These are phyloP conservation scores for Aspergillus homomorphus DNA, from an alignment of 495 filamentous ascomycete genomes.

Conservation along the genomic window DNA sequence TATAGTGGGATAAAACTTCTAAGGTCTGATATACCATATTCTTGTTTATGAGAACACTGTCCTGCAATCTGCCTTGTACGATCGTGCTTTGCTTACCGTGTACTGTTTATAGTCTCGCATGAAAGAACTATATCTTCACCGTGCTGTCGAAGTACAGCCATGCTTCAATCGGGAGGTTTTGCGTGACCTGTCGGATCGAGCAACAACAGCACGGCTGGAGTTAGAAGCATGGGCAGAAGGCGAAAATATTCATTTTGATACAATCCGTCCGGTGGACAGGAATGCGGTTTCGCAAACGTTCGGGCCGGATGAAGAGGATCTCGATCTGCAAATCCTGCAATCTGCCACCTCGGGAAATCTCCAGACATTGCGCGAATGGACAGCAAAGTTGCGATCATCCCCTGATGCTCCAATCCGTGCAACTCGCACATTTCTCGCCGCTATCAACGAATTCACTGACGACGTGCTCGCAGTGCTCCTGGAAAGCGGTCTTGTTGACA, in stretches of 20 bases:
- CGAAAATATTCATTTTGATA: constrained; percentile 79
- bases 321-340: constrained; percentile 84
- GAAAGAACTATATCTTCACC: constrained; percentile 93
- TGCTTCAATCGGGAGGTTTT: constrained; percentile 97
- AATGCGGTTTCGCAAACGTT: constrained; percentile 60
- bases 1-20: constrained; percentile 94
- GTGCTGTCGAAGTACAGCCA: constrained; percentile 94
- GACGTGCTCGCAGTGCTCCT: constrained; percentile 72
- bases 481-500: constrained; percentile 75
- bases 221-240: constrained; percentile 96
- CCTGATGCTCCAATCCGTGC: constrained; percentile 65
- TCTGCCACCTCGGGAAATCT: constrained; percentile 75
- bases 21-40: constrained; percentile 55
- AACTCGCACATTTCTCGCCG: constrained; percentile 83
- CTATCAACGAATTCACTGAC: constrained; percentile 80
- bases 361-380: constrained; percentile 59
- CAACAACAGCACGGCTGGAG: constrained; percentile 87
- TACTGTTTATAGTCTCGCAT: constrained; percentile 66
- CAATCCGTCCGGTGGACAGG: constrained; percentile 57
- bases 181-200: constrained; percentile 92
- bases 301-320: constrained; percentile 77
- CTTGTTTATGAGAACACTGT: too few relatives aligned
- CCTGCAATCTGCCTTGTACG: not conserved
- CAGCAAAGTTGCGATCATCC: constrained; percentile 51
- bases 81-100: constrained; percentile 17